Evolutionary conservation across 768 basidiomycete genomes (phyloP).

Genomic region (Pulveroboletus frians): DNA sequence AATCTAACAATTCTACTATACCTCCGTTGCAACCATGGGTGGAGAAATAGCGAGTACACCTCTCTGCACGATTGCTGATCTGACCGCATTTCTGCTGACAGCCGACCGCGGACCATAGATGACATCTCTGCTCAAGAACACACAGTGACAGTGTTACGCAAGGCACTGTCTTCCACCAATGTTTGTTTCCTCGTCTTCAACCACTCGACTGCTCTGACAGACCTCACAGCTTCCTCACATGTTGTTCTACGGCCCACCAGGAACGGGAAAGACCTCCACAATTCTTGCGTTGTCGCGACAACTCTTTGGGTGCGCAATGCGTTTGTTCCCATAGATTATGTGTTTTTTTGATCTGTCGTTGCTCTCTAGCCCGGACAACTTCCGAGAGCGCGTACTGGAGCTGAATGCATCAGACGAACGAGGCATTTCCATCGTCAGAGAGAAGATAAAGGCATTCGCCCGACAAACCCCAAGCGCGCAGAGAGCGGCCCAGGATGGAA

Average conservation of each 20-base stretch:
- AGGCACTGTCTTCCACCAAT: conserved; percentile 89
- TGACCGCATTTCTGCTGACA: conserved; percentile 30
- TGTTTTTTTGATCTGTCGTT: not conserved
- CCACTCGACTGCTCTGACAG: conserved; percentile 6
- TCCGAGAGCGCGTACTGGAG: conserved; percentile 88
- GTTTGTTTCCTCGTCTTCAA: conserved; percentile 36
- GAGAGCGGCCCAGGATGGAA: conserved; percentile 64
- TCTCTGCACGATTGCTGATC: not conserved
- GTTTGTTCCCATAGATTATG: not conserved
- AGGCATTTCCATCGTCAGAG: conserved; percentile 93
- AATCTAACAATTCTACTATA: conserved; percentile 44
- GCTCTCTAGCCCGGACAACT: conserved; percentile 81
- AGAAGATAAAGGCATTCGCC: conserved; percentile 98
- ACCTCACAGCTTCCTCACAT: conserved; percentile 87
- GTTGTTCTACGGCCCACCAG: conserved; percentile 99
- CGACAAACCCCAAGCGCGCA: conserved; percentile 86
- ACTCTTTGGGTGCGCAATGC: conserved; percentile 73
- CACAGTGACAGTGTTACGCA: conserved; percentile 85
- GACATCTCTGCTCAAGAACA: conserved; percentile 98
- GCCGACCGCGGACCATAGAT: conserved; percentile 95
- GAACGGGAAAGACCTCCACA: conserved; percentile 97
- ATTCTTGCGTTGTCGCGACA: conserved; percentile 92
- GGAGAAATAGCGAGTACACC: conserved; percentile 84
- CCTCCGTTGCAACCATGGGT: conserved; percentile 88
- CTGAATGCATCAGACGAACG: conserved; percentile 98